Base-by-base conservation (phyloP, 116 monocot genomes). In the Cymodocea nodosa region DNA sequence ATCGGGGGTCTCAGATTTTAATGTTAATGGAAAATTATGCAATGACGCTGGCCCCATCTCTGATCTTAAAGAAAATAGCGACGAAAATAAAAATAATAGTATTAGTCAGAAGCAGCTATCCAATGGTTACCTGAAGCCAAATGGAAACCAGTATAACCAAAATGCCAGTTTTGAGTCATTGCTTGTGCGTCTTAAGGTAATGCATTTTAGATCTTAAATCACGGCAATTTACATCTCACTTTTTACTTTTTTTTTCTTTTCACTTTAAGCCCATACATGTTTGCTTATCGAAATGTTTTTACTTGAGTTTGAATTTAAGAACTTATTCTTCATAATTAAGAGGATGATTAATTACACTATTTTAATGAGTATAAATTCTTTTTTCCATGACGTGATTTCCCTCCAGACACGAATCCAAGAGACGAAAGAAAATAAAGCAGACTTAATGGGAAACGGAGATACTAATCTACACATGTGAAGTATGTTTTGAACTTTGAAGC, bases 371-470 rank as follows among this genome's bases (percentile, higher is more conserved):
- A 30, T 30, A 30, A 30, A 30, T 30, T 30, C 30, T 30, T 30
- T 1, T 30, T 30, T 30, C 30, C 3, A 30, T 30, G 30, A 30
- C 30, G 30, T 3, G 3, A 30, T 25, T 35, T 25, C 8, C n/a
- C 4, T 11, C 74, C 81, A 98, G 98, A 89, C 92, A 6, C 80
- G 70, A 68, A 84, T 92, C 51, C 98, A 92, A 65, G 92, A 92
- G 65, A 98, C 92, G 98, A 98, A 89, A 79, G 98, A 92, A 69
- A 89, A 86, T 30, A 89, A 89, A 54, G 35, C 68, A 9, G 84
- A 84, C 5, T 56, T 57, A 22, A 6, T 69, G 19, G 81, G 69
- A 4, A 89, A 86, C 58, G 86, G 77, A 18, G 92, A 86, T 59
- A 57, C 69, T 51, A 86, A 79, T 74, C 60, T 86, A 88, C 73